Conservation (phyloP, 2,329 filamentous ascomycete genomes). For the Talaromyces sp. region DNA sequence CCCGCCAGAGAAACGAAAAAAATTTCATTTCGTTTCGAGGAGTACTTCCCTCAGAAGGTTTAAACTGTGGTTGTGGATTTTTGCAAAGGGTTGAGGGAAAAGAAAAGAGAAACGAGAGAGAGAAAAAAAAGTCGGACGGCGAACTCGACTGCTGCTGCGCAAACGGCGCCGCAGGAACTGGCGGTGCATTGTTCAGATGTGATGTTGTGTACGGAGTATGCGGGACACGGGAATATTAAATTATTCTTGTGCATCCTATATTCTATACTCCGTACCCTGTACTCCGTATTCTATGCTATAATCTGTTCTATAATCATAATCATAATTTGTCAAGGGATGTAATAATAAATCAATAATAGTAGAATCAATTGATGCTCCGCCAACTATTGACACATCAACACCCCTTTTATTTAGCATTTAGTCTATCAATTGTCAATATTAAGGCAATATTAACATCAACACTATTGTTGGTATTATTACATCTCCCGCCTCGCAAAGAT, state of each 20-base stretch:
- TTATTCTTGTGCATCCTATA: not conserved
- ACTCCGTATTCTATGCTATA: too few species aligned
- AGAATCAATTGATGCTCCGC: not conserved
- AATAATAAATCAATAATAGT: not conserved
- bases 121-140: too few species aligned
- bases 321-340: not conserved
- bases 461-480: not conserved
- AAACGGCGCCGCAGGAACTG: not conserved
- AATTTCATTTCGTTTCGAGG: too few species aligned
- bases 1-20: too few species aligned
- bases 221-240: not conserved
- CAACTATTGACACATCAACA: not conserved
- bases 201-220: too few species aligned
- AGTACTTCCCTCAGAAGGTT: not conserved
- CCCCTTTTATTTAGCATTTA: not conserved
- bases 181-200: too few species aligned
- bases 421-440: not conserved
- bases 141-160: too few species aligned
- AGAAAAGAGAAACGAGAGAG: not conserved
- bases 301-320: too few species aligned
- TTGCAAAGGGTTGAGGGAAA: not conserved
- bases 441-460: too few species aligned
- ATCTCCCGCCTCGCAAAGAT: slow-evolving; percentile 49
- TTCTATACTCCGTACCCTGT: too few species aligned
- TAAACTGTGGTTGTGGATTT: not conserved